These are phyloP conservation scores for Meira miltonrushii DNA, from an alignment of 1,284 basidiomycete genomes.

Conservation along the genomic window DNA sequence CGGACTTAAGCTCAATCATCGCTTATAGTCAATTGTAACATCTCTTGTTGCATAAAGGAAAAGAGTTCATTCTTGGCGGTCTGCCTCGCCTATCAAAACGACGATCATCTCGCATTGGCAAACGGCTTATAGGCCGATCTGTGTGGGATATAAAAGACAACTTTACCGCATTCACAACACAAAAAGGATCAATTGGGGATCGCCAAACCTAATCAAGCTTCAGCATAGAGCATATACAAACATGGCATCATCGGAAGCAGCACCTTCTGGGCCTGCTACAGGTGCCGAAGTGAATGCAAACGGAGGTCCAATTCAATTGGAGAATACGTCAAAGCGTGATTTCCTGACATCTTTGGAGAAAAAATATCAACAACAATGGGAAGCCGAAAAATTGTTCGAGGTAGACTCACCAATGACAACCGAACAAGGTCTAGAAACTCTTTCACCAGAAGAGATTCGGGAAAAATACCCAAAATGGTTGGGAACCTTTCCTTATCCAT, in stretches of 20 bases:
- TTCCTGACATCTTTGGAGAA: constrained; percentile 74
- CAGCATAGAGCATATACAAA: too few species aligned
- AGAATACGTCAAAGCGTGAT: constrained; percentile 80
- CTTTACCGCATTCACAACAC: too few species aligned
- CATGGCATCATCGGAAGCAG: background rate
- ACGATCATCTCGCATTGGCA: too few species aligned
- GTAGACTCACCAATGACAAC: constrained; percentile 67
- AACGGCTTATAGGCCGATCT: background rate
- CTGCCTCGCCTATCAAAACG: too few species aligned
- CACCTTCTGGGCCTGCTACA: background rate
- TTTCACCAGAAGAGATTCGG: constrained; percentile 53
- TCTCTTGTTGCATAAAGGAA: too few species aligned
- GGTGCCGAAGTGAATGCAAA: background rate
- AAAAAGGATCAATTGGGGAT: too few species aligned
- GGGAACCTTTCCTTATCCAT: constrained; percentile 76
- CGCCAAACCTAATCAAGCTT: too few species aligned
- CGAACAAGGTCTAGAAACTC: constrained; percentile 29
- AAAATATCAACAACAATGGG: constrained; percentile 78
- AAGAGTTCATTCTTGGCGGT: too few species aligned
- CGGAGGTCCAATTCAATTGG: constrained; percentile 51
- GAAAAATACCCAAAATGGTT: constrained; percentile 88
- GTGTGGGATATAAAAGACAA: too few species aligned
- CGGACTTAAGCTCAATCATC: too few species aligned
- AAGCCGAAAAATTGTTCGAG: constrained; percentile 62
- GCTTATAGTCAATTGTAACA: too few species aligned